Evolutionary conservation across 768 basidiomycete genomes (phyloP).

Genomic region (Termitomyces heimii): DNA sequence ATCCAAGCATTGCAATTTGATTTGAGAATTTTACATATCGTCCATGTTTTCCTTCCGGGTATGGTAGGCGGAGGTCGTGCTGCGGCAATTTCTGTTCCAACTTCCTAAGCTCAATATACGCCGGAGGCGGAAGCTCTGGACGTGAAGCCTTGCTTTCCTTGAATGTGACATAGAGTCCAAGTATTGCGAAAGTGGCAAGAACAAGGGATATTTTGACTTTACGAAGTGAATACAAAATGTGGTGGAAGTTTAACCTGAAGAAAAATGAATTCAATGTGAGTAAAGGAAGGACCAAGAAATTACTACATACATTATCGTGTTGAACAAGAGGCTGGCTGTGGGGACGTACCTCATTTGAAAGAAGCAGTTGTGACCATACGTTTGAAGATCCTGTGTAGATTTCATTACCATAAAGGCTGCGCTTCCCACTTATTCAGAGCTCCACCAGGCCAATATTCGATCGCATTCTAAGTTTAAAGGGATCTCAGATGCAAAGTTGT

Average conservation of each 20-base stretch:
- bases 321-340: no score
- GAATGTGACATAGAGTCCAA: not conserved
- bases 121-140: slow-evolving; percentile 19
- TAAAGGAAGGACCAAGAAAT: not conserved
- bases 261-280: no score
- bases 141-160: not conserved
- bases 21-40: slow-evolving; percentile 32
- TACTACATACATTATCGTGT: not conserved
- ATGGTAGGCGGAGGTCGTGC: slow-evolving; percentile 28
- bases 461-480: no score
- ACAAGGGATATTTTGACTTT: not conserved
- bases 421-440: not conserved
- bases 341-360: not conserved
- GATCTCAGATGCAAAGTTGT: no score
- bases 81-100: slow-evolving; percentile 31
- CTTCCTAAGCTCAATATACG: slow-evolving; percentile 19
- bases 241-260: not conserved
- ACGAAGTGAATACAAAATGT: not conserved
- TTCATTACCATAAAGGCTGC: not conserved
- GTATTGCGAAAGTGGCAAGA: not conserved
- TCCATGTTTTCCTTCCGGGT: slow-evolving; percentile 31
- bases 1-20: slow-evolving; percentile 28
- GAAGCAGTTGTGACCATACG: not conserved
- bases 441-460: no score
- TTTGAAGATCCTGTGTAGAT: not conserved